Evolutionary conservation across 1,284 basidiomycete species (phyloP).

Genomic region (Marasmius fiardii): DNA sequence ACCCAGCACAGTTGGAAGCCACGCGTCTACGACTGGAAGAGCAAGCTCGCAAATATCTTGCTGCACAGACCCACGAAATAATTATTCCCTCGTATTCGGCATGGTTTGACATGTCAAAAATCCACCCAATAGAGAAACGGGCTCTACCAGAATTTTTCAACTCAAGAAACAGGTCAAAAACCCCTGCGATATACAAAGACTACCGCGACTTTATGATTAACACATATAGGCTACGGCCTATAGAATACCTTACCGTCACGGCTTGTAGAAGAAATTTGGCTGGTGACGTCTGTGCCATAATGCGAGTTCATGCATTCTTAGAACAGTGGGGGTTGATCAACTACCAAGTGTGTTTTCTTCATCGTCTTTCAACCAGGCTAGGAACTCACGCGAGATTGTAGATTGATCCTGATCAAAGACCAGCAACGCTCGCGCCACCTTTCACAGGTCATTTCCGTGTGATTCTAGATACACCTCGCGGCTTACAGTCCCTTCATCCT

Average conservation of each 20-base stretch:
- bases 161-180: conserved; percentile 92
- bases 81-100: conserved; percentile 97
- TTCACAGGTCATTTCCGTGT: conserved; percentile 99
- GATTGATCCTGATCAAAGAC: conserved; percentile 97
- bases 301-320: conserved; percentile 98
- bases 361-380: not conserved
- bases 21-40: conserved; percentile 77
- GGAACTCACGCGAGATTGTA: conserved; percentile 30
- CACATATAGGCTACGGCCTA: conserved; percentile 92
- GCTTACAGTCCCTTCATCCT: conserved; percentile 92
- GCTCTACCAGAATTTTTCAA: conserved; percentile 99
- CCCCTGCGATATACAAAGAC: conserved; percentile 97
- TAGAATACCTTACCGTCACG: conserved; percentile 97
- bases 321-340: conserved; percentile 99
- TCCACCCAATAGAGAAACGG: conserved; percentile 90
- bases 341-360: conserved; percentile 76
- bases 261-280: conserved; percentile 95
- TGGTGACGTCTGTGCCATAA: conserved; percentile 97
- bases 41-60: conserved; percentile 91
- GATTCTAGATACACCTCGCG: conserved; percentile 94
- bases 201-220: conserved; percentile 99
- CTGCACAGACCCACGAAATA: conserved; percentile 95
- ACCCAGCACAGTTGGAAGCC: conserved; percentile 77
- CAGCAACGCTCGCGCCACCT: conserved; percentile 91
- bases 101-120: conserved; percentile 96